phyloP scores from a whole-genome alignment of 176 grass and related monocot species.

The Avena atlantica region DNA sequence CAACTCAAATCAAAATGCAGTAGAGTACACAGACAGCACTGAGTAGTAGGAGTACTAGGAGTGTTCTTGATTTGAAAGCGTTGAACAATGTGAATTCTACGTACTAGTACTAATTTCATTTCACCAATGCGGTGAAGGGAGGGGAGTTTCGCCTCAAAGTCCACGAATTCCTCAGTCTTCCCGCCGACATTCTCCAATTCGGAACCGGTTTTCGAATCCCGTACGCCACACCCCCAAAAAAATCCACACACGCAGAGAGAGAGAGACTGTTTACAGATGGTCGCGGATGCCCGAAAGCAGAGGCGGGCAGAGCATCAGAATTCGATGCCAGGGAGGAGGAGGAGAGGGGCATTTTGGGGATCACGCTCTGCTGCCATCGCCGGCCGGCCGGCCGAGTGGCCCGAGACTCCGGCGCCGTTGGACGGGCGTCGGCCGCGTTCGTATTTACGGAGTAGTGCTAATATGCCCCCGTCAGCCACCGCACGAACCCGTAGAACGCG shows the following conservation, averaged over 20 bases:
- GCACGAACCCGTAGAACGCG: conserved; percentile 61
- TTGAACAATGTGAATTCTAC: not conserved
- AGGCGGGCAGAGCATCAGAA: conserved; percentile 3
- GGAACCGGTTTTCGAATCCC: conserved; percentile 55
- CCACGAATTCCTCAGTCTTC: conserved; percentile 49
- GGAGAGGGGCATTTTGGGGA: not conserved
- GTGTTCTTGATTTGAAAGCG: too few relatives aligned
- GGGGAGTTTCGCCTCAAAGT: conserved; percentile 24
- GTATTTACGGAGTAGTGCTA: conserved; percentile 26
- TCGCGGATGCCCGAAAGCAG: conserved; percentile 37
- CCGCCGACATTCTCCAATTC: conserved; percentile 68
- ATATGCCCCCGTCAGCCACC: conserved; percentile 77
- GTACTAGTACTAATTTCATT: not conserved
- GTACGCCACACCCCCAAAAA: conserved; percentile 27
- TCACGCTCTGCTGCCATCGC: not conserved
- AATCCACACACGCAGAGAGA: not conserved
- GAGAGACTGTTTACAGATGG: not conserved
- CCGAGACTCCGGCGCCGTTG: not conserved
- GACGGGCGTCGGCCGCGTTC: not conserved
- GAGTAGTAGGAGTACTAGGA: too few relatives aligned
- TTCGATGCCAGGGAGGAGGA: conserved; percentile 26
- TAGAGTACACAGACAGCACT: too few relatives aligned
- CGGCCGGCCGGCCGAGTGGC: not conserved
- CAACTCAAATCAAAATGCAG: not conserved
- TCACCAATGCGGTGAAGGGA: not conserved